A percentile compares a stretch with the other conserved stretches of the same genome.
phyloP scores from a whole-genome alignment of 768 basidiomycete species.

The Gloeopeniophorella convolvens region DNA sequence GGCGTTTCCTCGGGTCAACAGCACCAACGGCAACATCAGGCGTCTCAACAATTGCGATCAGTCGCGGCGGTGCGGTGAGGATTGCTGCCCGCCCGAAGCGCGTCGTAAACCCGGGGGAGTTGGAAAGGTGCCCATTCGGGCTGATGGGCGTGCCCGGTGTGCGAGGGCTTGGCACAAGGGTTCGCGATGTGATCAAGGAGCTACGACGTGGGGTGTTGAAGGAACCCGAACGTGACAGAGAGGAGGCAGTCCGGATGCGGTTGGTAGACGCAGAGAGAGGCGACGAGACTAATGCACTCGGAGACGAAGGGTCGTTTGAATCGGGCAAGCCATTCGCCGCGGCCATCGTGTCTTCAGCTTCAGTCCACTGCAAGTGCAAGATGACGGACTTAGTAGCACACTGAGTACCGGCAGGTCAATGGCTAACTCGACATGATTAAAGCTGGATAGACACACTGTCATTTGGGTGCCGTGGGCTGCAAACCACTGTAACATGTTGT shows the following conservation, averaged over 20 bases:
- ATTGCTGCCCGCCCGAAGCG: constrained; percentile 67
- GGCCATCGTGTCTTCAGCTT: constrained; percentile 39
- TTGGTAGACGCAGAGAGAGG: constrained; percentile 24
- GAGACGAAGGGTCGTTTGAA: constrained; percentile 19
- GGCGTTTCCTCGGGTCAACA: constrained; percentile 74
- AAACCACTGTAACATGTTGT: constrained; percentile 94
- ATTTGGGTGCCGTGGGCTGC: constrained; percentile 86
- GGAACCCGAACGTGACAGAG: constrained; percentile 49
- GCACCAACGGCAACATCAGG: constrained; percentile 88
- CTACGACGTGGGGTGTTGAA: constrained; percentile 36
- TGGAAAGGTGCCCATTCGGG: constrained; percentile 20
- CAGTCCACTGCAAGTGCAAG: constrained; percentile 81
- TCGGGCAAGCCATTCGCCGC: constrained; percentile 13
- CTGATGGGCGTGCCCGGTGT: constrained; percentile 45
- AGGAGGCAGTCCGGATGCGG: constrained; percentile 39
- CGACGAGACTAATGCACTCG: constrained; percentile 22
- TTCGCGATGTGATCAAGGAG: constrained; percentile 23
- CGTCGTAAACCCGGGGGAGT: constrained; percentile 33
- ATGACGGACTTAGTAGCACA: constrained; percentile 87
- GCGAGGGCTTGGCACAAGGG: constrained; percentile 31
- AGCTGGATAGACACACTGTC: constrained; percentile 50
- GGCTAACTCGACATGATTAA: neutral
- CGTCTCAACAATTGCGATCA: constrained; percentile 78
- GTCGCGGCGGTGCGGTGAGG: constrained; percentile 75
- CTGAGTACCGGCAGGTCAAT: constrained; percentile 32